Base-by-base conservation (phyloP, 352 stramenopile genomes). In the Phytophthora niederhauseri region DNA sequence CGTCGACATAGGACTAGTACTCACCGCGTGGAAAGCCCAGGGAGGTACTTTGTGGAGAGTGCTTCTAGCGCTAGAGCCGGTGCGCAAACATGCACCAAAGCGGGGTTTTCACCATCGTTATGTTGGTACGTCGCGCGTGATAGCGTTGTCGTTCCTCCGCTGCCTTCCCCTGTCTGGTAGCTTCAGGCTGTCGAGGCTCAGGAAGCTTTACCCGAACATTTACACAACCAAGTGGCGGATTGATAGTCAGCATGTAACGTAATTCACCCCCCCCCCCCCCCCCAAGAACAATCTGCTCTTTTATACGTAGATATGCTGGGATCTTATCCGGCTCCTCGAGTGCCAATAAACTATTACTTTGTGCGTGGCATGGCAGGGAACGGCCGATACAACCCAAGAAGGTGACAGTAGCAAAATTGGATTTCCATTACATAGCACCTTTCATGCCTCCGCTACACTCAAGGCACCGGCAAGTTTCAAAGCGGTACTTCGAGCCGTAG, bases 1-100 rank as follows among this genome's bases (percentile, higher is more conserved):
- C 11, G 70, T 77, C 6, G 64, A 77, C 24, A 8, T 77, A 2
- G 64, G 54, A 2, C 15, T 56, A 2, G 60, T 70, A 2, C 65
- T 73, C n/a, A 70, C 62, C 6, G 57, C 71, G 0, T 71, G 58
- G 62, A 77, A 77, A 17, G 64, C 70, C 1, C 70, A 73, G 46
- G 57, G 70, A 9, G 43, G 56, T 4, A 77, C 64, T 22, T 17
- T 77, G 0, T 56, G 58, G 6, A 55, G 70, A 0, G 64, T 73
- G 2, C 9, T 76, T 6, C 43, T 76, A 1, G 54, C 24, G 38
- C 57, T 46, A 49, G 68, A 62, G 4, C 53, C 11, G n/a, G 43
- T 49, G 3, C 17, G 43, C 6, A 6, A 6, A 3, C 28, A 8
- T 2, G 53, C 63, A 14, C 57, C 52, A 5, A 20, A 34, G 2